These are phyloP conservation scores for Candida namnaoensis DNA, from an alignment of 805 yeast species.

Conservation along the genomic window DNA sequence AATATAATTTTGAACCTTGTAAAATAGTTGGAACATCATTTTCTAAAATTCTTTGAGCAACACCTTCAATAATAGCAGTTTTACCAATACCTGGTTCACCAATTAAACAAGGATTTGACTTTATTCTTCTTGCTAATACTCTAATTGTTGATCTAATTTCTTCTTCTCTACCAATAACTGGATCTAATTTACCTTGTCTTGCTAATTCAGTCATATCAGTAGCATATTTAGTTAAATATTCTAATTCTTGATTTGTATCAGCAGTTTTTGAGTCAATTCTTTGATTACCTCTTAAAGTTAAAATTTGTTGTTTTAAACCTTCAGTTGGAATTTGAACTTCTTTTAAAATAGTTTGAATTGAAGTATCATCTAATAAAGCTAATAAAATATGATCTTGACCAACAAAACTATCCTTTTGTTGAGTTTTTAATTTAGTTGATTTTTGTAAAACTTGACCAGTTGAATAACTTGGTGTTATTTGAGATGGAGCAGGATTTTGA, in stretches of 20 bases:
- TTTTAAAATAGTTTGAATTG: slow-evolving; percentile 63
- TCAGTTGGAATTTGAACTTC: slow-evolving; percentile 63
- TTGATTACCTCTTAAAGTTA: slow-evolving; percentile 79
- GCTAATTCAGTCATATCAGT: slow-evolving; percentile 92
- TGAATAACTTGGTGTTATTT: slow-evolving; percentile 67
- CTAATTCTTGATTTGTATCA: slow-evolving; percentile 78
- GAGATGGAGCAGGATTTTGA: slow-evolving; percentile 84
- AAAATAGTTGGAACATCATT: slow-evolving; percentile 90
- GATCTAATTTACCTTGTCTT: slow-evolving; percentile 89
- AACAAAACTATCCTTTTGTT: slow-evolving; percentile 84
- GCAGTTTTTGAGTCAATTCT: slow-evolving; percentile 92
- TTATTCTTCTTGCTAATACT: slow-evolving; percentile 93
- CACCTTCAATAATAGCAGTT: slow-evolving; percentile 97
- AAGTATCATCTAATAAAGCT: slow-evolving; percentile 74
- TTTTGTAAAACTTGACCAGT: slow-evolving; percentile 65
- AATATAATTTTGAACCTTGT: slow-evolving; percentile 71
- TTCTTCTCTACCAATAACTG: slow-evolving; percentile 98
- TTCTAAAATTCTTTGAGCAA: slow-evolving; percentile 93
- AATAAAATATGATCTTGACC: slow-evolving; percentile 92
- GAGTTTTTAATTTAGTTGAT: slow-evolving; percentile 70
- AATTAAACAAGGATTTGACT: slow-evolving; percentile 91
- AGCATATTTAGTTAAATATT: slow-evolving; percentile 84
- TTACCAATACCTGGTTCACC: slow-evolving; percentile 99
- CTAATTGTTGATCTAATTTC: slow-evolving; percentile 94
- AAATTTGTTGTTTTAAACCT: slow-evolving; percentile 67